Evolutionary conservation across 1,284 basidiomycete species (phyloP), one percentile per base, ranked within the genome.

Genomic region (Pisolithus thermaeus): DNA sequence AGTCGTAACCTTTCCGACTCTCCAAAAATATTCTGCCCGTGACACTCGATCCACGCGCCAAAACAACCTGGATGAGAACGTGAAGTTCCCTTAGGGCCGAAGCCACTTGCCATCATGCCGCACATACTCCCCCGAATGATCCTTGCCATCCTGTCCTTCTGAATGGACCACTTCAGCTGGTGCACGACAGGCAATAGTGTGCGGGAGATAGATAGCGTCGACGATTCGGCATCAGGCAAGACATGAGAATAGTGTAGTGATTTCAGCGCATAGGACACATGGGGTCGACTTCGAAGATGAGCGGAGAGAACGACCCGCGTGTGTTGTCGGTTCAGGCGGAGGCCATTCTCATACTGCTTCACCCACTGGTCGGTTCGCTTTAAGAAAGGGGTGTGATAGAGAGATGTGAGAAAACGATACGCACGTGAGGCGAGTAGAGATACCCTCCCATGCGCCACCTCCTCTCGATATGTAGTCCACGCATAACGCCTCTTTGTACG

Each of bases 1-100:
- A 87, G 72, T 51, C 84, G 68, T 16, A 85, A 72, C 47, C 83
- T 75, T 65, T 87, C 84, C 20, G 73, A 73, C 54, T 86, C 84
- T 46, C 73, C 70, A 14, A 82, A 69, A 46, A 83, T 68, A 39
- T 71, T 70, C 49, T 69, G 65, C 8, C 75, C 78, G 50, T 67
- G 71, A 22, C 64, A 65, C 60, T 83, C 81, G 41, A 83, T 62
- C 84, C 83, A 85, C 20, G 66, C 61, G 22, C 71, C 71, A 49
- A 81, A 70, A 14, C 68, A 68, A 12, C 68, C 63, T 12, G 59
- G 50, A 40, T 61, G 65, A n/a, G 64, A 55, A 16, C 50, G 52
- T 3, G 52, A 22, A 1, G 48, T 20, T 41, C 56, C 43, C 6
- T 49, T 42, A 12, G 30, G 3, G 7, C 7, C 40, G 11, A 59